Conservation (phyloP, 78 protist species). For the Diacronema lutheri region DNA sequence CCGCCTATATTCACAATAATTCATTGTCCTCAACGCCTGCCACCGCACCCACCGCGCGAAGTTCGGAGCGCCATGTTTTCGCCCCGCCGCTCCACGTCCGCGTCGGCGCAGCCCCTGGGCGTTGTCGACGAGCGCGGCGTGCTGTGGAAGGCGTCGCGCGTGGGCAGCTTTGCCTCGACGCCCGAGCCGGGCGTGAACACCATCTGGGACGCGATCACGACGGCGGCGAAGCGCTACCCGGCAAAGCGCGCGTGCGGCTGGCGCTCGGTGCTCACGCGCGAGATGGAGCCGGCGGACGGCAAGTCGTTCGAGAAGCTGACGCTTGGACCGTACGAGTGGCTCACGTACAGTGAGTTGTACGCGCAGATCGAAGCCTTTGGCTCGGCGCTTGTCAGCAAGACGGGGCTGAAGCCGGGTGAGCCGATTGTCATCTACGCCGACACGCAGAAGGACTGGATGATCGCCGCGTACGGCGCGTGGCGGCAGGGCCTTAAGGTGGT, state of each 20-base stretch:
- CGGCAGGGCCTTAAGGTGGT: constrained; percentile 14
- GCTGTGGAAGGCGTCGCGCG: background rate
- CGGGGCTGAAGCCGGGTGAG: background rate
- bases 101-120: background rate
- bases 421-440: constrained; percentile 38
- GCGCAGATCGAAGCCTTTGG: background rate
- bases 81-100: no score
- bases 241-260: background rate
- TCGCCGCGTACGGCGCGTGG: constrained; percentile 33
- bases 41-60: no score
- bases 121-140: background rate
- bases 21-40: no score
- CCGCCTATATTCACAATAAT: no score
- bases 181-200: background rate
- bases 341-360: background rate
- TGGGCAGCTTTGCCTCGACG: background rate
- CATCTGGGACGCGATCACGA: background rate
- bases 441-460: constrained; percentile 51
- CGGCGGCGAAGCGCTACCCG: background rate
- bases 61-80: no score
- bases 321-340: background rate
- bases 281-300: background rate
- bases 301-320: background rate
- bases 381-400: background rate
- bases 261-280: background rate